A percentile compares a stretch with the other conserved stretches of the same genome.
Evolutionary conservation across 108 stramenopile species (phyloP).

Genomic region (Discostella stelligeroides): DNA sequence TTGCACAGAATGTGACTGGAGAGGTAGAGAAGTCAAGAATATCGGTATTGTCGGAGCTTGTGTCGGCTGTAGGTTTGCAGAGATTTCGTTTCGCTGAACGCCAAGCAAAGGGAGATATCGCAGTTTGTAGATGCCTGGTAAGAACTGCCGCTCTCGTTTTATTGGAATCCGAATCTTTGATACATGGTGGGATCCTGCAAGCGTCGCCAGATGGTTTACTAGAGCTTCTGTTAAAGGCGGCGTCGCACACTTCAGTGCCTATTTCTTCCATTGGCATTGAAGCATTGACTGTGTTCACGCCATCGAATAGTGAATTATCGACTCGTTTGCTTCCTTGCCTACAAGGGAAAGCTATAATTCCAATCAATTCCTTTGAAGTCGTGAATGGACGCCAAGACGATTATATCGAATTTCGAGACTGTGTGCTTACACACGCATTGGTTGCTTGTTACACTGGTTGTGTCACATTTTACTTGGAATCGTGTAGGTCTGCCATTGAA

Average conservation of each 20-base stretch:
- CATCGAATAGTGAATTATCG: constrained; percentile 47
- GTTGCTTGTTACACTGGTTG: constrained; percentile 56
- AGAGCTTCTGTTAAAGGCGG: constrained; percentile 67
- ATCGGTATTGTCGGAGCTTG: constrained; percentile 59
- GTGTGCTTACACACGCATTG: constrained; percentile 56
- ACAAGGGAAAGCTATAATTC: constrained; percentile 78
- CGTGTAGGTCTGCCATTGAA: constrained; percentile 75
- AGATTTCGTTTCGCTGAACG: constrained; percentile 72
- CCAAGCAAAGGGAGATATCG: constrained; percentile 47
- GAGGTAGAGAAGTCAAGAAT: constrained; percentile 62
- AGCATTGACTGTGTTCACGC: constrained; percentile 44
- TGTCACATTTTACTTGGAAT: constrained; percentile 55
- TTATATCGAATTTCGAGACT: constrained; percentile 63
- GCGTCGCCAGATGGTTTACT: constrained; percentile 50
- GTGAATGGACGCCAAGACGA: constrained; percentile 56
- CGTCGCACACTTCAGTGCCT: constrained; percentile 65
- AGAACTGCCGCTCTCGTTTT: constrained; percentile 50
- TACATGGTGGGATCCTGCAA: constrained; percentile 25
- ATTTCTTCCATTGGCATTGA: constrained; percentile 66
- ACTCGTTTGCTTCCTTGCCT: constrained; percentile 65
- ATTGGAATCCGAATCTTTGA: constrained; percentile 35
- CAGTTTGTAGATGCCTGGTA: constrained; percentile 56
- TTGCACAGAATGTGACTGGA: constrained; percentile 34
- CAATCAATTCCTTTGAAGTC: constrained; percentile 44
- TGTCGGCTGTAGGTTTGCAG: constrained; percentile 70